Conservation (phyloP, 257 asterid genomes). For the Solanum arcanum region DNA sequence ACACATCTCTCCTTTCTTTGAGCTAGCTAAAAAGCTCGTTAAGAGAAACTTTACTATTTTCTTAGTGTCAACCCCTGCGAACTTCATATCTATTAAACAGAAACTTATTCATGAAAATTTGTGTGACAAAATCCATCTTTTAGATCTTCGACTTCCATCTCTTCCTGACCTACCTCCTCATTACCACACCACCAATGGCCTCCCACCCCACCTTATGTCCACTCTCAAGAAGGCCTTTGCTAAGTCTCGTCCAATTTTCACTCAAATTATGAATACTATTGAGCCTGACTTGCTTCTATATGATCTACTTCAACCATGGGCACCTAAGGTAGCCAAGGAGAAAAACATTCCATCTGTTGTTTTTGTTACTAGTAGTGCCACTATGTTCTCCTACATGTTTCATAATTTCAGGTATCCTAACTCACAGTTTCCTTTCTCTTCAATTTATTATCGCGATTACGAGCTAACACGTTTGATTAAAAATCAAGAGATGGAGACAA, state of each 20-base stretch:
- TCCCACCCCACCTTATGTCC: conserved; percentile 11
- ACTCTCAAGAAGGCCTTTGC: conserved; percentile 1
- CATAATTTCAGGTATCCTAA: background rate
- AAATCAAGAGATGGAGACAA: background rate
- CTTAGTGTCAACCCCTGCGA: conserved; percentile 9
- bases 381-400: background rate
- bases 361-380: background rate
- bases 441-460: background rate
- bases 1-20: conserved; percentile 14
- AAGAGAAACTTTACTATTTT: conserved; percentile 1
- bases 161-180: conserved; percentile 17
- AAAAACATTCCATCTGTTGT: conserved; percentile 12
- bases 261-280: background rate
- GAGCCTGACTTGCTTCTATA: conserved; percentile 14
- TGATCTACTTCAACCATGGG: conserved; percentile 15
- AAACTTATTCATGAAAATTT: background rate
- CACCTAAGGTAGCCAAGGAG: conserved; percentile 1
- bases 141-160: conserved; percentile 11
- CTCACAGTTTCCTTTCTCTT: conserved; percentile 1
- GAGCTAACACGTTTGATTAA: background rate
- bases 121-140: background rate
- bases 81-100: conserved; percentile 2
- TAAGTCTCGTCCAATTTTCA: background rate
- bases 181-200: conserved; percentile 21
- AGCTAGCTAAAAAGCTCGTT: conserved; percentile 8